These are phyloP conservation scores for Aspergillus incahuasiensis DNA, from an alignment of 495 filamentous ascomycete species.

Conservation along the genomic window DNA sequence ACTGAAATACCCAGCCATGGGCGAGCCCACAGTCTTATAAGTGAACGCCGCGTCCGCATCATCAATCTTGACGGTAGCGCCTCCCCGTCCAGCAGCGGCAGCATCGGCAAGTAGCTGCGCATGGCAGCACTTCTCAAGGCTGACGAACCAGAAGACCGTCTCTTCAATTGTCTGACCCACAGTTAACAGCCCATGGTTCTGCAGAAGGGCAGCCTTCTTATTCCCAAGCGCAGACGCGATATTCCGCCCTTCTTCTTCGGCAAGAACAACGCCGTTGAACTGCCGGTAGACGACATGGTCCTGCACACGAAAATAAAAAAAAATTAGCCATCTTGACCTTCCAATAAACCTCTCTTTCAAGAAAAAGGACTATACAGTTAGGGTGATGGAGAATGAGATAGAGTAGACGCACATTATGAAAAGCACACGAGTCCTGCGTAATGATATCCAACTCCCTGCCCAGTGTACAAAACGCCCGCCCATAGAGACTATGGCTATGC, in stretches of 20 bases:
- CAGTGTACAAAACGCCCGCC: constrained; percentile 62
- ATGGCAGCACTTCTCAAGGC: constrained; percentile 70
- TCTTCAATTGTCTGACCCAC: constrained; percentile 54
- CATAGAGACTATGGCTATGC: constrained; percentile 68
- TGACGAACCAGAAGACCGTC: constrained; percentile 71
- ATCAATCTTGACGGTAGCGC: constrained; percentile 59
- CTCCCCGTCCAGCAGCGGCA: constrained; percentile 60
- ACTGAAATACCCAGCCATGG: constrained; percentile 63
- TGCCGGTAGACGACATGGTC: constrained; percentile 59
- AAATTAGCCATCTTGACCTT: too few species aligned
- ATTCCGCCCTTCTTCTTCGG: constrained; percentile 60
- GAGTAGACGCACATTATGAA: constrained; percentile 46
- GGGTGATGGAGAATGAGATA: too few species aligned
- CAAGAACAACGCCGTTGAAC: constrained; percentile 72
- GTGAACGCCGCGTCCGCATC: constrained; percentile 66
- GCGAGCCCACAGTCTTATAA: constrained; percentile 60
- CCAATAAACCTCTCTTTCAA: too few species aligned
- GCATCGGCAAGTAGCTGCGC: constrained; percentile 74
- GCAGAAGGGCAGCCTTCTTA: constrained; percentile 66
- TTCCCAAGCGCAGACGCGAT: constrained; percentile 61
- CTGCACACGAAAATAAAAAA: constrained; percentile 24
- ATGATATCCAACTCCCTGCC: constrained; percentile 67
- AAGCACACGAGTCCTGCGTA: constrained; percentile 66
- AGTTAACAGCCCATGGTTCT: constrained; percentile 64
- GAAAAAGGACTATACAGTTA: too few species aligned